Evolutionary conservation across 805 yeast genomes (phyloP).

Genomic region (Zygosaccharomyces lentus): DNA sequence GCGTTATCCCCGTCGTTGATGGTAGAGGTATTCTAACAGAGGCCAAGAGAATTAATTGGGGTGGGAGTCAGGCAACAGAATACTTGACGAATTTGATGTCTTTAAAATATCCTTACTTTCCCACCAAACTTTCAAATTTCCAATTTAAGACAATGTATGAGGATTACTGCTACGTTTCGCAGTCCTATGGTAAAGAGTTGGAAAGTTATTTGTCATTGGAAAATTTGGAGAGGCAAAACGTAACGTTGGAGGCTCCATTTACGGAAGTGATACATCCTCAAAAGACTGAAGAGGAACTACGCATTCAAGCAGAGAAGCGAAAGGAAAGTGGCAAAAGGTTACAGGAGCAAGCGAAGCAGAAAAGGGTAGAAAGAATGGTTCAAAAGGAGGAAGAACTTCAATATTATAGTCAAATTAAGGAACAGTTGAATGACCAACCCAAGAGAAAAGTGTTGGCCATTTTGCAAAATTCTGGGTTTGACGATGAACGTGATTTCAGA

Average conservation of each 20-base stretch:
- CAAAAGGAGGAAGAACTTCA: constrained; percentile 78
- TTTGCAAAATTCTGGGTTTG: constrained; percentile 71
- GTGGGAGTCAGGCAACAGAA: constrained; percentile 70
- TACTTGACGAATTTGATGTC: constrained; percentile 60
- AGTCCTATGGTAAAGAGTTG: constrained; percentile 62
- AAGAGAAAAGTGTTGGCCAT: constrained; percentile 52
- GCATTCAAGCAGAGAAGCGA: constrained; percentile 69
- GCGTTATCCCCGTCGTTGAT: constrained; percentile 73
- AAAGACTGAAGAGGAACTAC: constrained; percentile 80
- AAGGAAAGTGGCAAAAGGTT: constrained; percentile 81
- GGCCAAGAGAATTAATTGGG: constrained; percentile 84
- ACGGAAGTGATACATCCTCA: constrained; percentile 60
- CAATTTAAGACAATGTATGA: constrained; percentile 68
- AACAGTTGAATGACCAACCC: constrained; percentile 45
- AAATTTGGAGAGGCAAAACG: constrained; percentile 60
- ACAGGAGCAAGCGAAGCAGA: constrained; percentile 89
- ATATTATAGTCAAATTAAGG: constrained; percentile 59
- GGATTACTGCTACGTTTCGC: constrained; percentile 74
- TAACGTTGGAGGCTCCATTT: constrained; percentile 79
- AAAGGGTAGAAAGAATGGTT: constrained; percentile 69
- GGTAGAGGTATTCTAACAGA: constrained; percentile 62
- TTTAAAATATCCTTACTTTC: constrained; percentile 89
- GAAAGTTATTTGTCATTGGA: constrained; percentile 54
- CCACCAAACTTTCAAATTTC: constrained; percentile 57
- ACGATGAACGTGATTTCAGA: constrained; percentile 64